Evolutionary conservation across 371 early-diverging fungal genomes (phyloP).

Genomic region (Haplosporangium sp.): DNA sequence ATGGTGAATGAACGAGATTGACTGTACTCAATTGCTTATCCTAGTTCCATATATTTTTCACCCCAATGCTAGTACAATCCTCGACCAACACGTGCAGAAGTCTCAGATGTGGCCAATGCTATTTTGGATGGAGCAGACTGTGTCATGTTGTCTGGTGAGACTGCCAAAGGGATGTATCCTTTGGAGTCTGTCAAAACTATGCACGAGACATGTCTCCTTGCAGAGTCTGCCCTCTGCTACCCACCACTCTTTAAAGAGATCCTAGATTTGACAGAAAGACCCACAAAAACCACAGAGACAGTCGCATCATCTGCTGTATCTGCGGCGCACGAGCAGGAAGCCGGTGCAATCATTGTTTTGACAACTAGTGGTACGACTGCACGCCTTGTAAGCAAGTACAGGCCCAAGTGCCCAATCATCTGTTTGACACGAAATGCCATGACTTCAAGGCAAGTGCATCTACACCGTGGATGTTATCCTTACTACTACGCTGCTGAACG

Average conservation of each 20-base stretch:
- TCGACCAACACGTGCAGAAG: conserved; percentile 97
- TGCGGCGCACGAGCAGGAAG: conserved; percentile 84
- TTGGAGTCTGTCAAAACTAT: conserved; percentile 81
- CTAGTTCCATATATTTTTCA: background rate
- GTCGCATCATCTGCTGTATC: conserved; percentile 93
- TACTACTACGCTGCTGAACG: conserved; percentile 73
- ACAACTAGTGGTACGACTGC: conserved; percentile 88
- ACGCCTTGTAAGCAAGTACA: conserved; percentile 92
- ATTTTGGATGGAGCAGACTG: conserved; percentile 95
- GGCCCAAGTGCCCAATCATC: conserved; percentile 91
- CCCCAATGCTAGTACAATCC: conserved; percentile 69
- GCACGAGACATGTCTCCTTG: conserved; percentile 75
- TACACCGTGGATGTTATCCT: conserved; percentile 91
- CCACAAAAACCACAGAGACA: conserved; percentile 88
- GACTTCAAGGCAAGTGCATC: conserved; percentile 88
- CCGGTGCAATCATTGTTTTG: conserved; percentile 89
- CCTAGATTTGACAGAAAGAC: conserved; percentile 76
- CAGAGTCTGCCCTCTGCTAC: conserved; percentile 81
- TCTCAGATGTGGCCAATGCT: conserved; percentile 98
- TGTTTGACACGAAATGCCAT: conserved; percentile 83
- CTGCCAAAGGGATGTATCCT: conserved; percentile 90
- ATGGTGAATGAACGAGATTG: too few relatives aligned
- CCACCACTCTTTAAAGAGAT: conserved; percentile 82
- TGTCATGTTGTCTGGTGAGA: conserved; percentile 97
- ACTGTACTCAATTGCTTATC: background rate